phyloP scores from a whole-genome alignment of 257 asterid species.

The Plantago major region DNA sequence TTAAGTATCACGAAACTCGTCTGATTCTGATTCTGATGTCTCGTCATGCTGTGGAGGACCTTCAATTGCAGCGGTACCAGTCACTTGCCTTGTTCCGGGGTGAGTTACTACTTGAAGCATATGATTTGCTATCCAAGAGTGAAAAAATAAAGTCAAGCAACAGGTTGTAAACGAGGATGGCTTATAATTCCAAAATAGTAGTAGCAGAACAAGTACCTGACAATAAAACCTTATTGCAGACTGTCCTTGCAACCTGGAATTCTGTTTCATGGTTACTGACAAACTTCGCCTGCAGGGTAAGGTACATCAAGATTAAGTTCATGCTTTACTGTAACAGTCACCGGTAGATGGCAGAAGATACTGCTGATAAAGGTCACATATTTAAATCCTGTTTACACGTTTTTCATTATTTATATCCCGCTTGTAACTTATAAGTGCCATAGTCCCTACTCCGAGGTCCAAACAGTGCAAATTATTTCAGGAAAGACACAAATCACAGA shows the following conservation, averaged over 20 bases:
- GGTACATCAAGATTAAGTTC: not conserved
- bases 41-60: conserved; percentile 23
- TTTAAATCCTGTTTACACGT: not conserved
- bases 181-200: not conserved
- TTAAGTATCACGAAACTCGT: conserved; percentile 1
- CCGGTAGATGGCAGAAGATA: not conserved
- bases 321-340: not conserved
- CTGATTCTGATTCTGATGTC: conserved; percentile 35
- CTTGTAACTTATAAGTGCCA: too few relatives aligned
- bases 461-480: too few relatives aligned
- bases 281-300: conserved; percentile 57
- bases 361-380: not conserved
- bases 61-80: conserved; percentile 28
- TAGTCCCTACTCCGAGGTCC: too few relatives aligned
- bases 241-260: conserved; percentile 45
- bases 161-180: not conserved
- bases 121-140: conserved; percentile 24
- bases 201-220: conserved; percentile 42
- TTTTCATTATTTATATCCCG: too few relatives aligned
- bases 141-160: conserved; percentile 7
- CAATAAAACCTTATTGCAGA: conserved; percentile 40
- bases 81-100: conserved; percentile 41
- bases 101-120: conserved; percentile 36
- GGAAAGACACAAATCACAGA: not conserved
- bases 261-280: conserved; percentile 59